Conservation (phyloP, 306 rosid species). For the Vigna mungo region DNA sequence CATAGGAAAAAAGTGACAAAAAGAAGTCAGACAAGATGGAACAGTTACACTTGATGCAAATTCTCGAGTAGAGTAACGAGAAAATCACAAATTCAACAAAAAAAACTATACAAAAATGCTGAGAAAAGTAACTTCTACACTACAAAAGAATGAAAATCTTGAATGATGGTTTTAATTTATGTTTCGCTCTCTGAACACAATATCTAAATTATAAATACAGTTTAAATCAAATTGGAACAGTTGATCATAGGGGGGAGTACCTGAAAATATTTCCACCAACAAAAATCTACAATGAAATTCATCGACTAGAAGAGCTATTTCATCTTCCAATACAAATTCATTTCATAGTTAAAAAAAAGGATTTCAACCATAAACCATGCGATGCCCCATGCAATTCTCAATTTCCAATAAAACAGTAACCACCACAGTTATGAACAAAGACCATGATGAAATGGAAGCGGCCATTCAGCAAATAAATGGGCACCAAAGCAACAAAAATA, state of each 20-base stretch:
- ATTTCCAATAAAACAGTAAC: conserved; percentile 5
- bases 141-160: conserved; percentile 4
- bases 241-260: not conserved
- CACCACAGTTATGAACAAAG: not conserved
- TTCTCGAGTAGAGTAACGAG: not conserved
- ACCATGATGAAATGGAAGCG: conserved; percentile 4
- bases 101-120: not conserved
- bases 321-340: conserved; percentile 1
- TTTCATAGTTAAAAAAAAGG: not conserved
- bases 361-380: conserved; percentile 28
- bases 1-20: conserved; percentile 10
- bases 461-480: conserved; percentile 21
- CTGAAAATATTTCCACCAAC: not conserved
- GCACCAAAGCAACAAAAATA: conserved; percentile 13
- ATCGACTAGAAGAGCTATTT: not conserved
- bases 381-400: conserved; percentile 36
- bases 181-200: not conserved
- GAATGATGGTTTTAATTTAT: not conserved
- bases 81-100: conserved; percentile 17
- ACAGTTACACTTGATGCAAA: not conserved
- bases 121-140: conserved; percentile 15
- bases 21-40: conserved; percentile 30
- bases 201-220: not conserved
- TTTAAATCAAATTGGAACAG: not conserved
- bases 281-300: conserved; percentile 4